Evolutionary conservation across 75 land plant genomes (phyloP).

Genomic region (Cupressus sempervirens): DNA sequence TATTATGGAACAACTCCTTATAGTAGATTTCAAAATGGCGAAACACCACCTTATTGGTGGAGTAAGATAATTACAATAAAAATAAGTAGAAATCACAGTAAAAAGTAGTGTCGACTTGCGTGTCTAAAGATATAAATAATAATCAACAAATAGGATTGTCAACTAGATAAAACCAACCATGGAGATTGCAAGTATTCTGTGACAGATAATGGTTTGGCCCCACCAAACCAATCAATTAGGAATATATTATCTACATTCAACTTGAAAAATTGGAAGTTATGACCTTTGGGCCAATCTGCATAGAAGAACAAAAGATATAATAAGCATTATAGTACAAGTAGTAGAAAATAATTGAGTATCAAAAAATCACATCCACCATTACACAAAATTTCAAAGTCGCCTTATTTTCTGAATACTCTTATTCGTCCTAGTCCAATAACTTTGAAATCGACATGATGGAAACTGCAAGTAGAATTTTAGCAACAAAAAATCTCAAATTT

Average conservation of each 20-base stretch:
- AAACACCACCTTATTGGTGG: neutral
- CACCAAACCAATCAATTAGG: conserved; percentile 71
- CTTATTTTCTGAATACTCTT: neutral
- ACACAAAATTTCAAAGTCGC: neutral
- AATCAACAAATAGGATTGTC: neutral
- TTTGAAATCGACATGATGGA: neutral
- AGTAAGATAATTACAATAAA: neutral
- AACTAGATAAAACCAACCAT: conserved; percentile 21
- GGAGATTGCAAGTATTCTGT: conserved; percentile 44
- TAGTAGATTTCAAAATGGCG: neutral
- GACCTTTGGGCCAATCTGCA: conserved; percentile 60
- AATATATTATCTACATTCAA: conserved; percentile 53
- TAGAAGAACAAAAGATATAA: neutral
- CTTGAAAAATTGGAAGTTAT: conserved; percentile 62
- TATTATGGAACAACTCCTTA: neutral
- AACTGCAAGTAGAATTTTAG: neutral
- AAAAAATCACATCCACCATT: neutral
- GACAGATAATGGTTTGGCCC: conserved; percentile 61
- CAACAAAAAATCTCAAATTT: neutral
- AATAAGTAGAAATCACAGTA: neutral
- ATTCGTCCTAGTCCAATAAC: neutral
- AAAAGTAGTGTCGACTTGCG: neutral
- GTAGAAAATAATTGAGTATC: neutral
- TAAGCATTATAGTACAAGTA: neutral
- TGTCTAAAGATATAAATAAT: neutral